Conservation (phyloP, 177 flowering plant genomes). For the Vitis hybrid region DNA sequence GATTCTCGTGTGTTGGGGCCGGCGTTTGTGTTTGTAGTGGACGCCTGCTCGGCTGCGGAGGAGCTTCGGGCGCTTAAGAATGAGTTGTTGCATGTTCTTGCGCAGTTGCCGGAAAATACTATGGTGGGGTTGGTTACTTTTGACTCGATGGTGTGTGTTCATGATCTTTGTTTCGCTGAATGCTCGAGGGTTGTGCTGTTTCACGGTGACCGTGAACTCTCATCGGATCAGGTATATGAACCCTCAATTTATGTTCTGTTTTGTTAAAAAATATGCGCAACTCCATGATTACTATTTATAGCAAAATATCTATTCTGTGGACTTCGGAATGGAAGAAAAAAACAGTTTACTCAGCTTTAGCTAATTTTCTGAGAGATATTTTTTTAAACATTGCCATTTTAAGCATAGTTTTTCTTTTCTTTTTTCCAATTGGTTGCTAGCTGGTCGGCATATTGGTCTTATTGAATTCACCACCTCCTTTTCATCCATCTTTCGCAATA, state of each 20-base stretch:
- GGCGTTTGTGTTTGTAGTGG: conserved; percentile 89
- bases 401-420: too few relatives aligned
- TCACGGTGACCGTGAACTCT: conserved; percentile 76
- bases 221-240: conserved; percentile 58
- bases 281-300: too few relatives aligned
- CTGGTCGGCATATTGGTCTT: too few relatives aligned
- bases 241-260: not conserved
- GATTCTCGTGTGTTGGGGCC: conserved; percentile 43
- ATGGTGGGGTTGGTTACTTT: conserved; percentile 79
- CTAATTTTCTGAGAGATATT: too few relatives aligned
- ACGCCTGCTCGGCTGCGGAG: conserved; percentile 51
- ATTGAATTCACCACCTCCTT: too few relatives aligned
- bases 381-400: too few relatives aligned
- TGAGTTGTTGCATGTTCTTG: conserved; percentile 66
- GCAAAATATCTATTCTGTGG: too few relatives aligned
- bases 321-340: too few relatives aligned
- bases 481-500: too few relatives aligned
- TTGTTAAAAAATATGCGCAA: too few relatives aligned
- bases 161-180: conserved; percentile 75
- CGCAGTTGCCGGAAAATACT: conserved; percentile 77
- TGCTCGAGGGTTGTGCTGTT: conserved; percentile 72
- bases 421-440: too few relatives aligned
- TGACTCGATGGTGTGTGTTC: conserved; percentile 75
- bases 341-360: too few relatives aligned
- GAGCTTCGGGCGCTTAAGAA: conserved; percentile 76